Base-by-base conservation (phyloP, 2,329 filamentous ascomycete species). In the Emydomyces testavorans region DNA sequence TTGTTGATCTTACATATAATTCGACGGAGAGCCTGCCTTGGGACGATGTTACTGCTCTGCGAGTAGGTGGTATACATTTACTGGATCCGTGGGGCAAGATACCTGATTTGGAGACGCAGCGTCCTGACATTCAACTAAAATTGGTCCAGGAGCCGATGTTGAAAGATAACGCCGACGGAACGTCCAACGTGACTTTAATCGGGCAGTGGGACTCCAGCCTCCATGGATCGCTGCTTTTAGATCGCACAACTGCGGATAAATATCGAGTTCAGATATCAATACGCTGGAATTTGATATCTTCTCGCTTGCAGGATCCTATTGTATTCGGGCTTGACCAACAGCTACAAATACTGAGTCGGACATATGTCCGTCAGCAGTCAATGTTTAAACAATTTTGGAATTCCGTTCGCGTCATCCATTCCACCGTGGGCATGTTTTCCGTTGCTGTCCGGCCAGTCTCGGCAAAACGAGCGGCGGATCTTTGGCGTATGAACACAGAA, bases 171-270 rank as follows among this genome's bases (percentile, higher is more conserved):
- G 79, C 85, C 20, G 93, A 96, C 62, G 92, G 92, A 31, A 95
- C 89, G 0, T 83, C 82, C 29, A 88, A 83, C 62, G 81, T 95
- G 31, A 89, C 83, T 1, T 74, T 96, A 36, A 76, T 83, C n/a
- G 88, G 85, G 0, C 89, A 96, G 60, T 98, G 92, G 92, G 92
- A 98, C 62, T 95, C 90, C 0, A 94, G 88, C 59, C 74, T 92
- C 55, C 92, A 98, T 65, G 82, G 80, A 53, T 95, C 92, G 4
- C 72, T 94, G n/a, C 74, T 96, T 11, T 78, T 98, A n/a, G 89
- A 98, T 65, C 81, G 90, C 21, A 83, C 86, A 1, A 96, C 92
- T 1, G 79, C 85, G n/a, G 89, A 95, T 51, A 92, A 88, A 62
- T 89, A 92, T 64, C 83, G 84, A 36, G 85, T 98, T 16, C 89